These are phyloP conservation scores for Backusella circina DNA, from an alignment of 192 early-diverging fungal species.

Conservation along the genomic window DNA sequence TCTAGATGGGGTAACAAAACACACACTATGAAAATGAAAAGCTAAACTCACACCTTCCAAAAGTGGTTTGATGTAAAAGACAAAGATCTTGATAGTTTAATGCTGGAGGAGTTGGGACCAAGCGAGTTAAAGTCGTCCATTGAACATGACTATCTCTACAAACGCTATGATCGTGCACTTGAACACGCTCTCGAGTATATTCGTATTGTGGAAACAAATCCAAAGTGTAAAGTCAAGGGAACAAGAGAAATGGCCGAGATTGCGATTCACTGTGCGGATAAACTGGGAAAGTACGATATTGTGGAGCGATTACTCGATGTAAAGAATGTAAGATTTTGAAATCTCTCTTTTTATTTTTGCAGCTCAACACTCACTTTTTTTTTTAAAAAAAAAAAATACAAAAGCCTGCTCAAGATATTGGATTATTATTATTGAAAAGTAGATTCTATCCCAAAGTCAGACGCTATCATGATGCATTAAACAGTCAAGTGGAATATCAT, in stretches of 20 bases:
- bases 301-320: constrained; percentile 8
- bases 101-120: constrained; percentile 25
- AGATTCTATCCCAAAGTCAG: constrained; percentile 19
- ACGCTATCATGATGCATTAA: constrained; percentile 11
- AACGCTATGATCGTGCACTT: constrained; percentile 21
- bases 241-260: constrained; percentile 45
- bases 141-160: constrained; percentile 31
- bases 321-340: constrained; percentile 12
- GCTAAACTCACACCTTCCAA: not conserved
- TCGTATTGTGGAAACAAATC: not conserved
- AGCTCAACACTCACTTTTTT: not conserved
- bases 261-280: constrained; percentile 36
- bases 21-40: not conserved
- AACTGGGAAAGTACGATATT: constrained; percentile 14
- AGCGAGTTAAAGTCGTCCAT: constrained; percentile 19
- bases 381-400: no score
- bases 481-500: constrained; percentile 12
- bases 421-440: constrained; percentile 11
- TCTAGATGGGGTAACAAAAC: constrained; percentile 16
- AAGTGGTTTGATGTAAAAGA: constrained; percentile 27
- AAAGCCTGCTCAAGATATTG: constrained; percentile 21
- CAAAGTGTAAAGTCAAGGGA: constrained; percentile 34
- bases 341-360: not conserved
- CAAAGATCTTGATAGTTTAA: constrained; percentile 4
- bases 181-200: constrained; percentile 13